phyloP scores from a whole-genome alignment of 352 stramenopile species.

The Pythium insidiosum region DNA sequence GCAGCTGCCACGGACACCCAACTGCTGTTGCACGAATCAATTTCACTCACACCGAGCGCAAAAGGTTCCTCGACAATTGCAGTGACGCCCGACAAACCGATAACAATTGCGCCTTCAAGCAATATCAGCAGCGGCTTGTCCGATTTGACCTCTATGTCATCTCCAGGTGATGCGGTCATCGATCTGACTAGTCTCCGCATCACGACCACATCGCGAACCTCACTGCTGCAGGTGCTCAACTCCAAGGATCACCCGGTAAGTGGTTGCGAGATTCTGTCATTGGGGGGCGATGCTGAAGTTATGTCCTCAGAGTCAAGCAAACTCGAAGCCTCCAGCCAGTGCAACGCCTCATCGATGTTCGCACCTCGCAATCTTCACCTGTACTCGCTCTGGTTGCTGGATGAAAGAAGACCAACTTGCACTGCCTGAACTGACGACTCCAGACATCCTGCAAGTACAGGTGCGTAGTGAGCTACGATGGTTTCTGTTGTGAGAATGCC shows the following conservation, averaged over 20 bases:
- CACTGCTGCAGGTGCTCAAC: background rate
- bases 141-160: too few species aligned
- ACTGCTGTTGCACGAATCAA: too few species aligned
- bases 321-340: background rate
- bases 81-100: too few species aligned
- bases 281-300: background rate
- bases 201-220: background rate
- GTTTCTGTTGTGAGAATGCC: background rate
- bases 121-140: too few species aligned
- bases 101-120: background rate
- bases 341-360: constrained; percentile 1
- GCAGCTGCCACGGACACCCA: too few species aligned
- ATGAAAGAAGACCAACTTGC: background rate
- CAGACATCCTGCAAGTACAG: constrained; percentile 30
- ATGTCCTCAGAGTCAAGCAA: background rate
- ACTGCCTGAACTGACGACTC: constrained; percentile 7
- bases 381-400: constrained; percentile 3
- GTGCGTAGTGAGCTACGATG: too few species aligned
- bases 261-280: background rate
- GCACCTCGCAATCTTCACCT: constrained; percentile 1
- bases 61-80: too few species aligned
- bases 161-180: background rate
- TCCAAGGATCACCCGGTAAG: background rate
- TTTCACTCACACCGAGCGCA: too few species aligned
- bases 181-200: constrained; percentile 1